These are phyloP conservation scores for Saccharomycopsis hybrid DNA, from an alignment of 1,139 yeast species.

Conservation along the genomic window DNA sequence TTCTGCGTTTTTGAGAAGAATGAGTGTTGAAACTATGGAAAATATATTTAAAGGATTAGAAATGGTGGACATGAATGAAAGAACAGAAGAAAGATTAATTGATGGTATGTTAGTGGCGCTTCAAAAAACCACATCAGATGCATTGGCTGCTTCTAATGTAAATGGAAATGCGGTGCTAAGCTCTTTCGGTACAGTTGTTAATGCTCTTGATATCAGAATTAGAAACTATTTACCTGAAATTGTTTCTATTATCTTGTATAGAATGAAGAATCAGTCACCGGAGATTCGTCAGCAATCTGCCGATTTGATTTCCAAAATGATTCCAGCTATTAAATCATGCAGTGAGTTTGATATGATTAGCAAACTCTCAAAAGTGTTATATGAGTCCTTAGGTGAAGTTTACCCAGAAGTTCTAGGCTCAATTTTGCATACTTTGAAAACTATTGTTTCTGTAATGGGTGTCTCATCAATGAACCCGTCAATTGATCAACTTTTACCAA, in stretches of 20 bases:
- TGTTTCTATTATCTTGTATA: slow-evolving; percentile 64
- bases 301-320: slow-evolving; percentile 61
- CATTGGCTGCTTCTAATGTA: background rate
- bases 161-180: slow-evolving; percentile 48
- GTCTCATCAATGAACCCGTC: slow-evolving; percentile 67
- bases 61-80: slow-evolving; percentile 45
- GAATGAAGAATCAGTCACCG: slow-evolving; percentile 67
- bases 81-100: slow-evolving; percentile 60
- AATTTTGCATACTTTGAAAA: slow-evolving; percentile 61
- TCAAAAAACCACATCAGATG: slow-evolving; percentile 37
- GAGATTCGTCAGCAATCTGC: slow-evolving; percentile 83
- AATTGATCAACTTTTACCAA: slow-evolving; percentile 73
- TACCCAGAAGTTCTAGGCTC: slow-evolving; percentile 93
- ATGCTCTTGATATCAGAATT: slow-evolving; percentile 62
- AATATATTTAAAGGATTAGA: slow-evolving; percentile 33
- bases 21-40: slow-evolving; percentile 71
- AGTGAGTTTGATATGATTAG: slow-evolving; percentile 57
- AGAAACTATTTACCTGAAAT: slow-evolving; percentile 73
- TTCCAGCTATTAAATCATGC: slow-evolving; percentile 64
- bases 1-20: slow-evolving; percentile 68
- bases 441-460: slow-evolving; percentile 46
- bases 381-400: slow-evolving; percentile 91
- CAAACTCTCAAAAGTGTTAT: slow-evolving; percentile 68
- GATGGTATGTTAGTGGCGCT: slow-evolving; percentile 84
- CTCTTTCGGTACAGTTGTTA: slow-evolving; percentile 61